Conservation (phyloP, 495 filamentous ascomycete species). For the Aspergillus carlsbadensis region DNA sequence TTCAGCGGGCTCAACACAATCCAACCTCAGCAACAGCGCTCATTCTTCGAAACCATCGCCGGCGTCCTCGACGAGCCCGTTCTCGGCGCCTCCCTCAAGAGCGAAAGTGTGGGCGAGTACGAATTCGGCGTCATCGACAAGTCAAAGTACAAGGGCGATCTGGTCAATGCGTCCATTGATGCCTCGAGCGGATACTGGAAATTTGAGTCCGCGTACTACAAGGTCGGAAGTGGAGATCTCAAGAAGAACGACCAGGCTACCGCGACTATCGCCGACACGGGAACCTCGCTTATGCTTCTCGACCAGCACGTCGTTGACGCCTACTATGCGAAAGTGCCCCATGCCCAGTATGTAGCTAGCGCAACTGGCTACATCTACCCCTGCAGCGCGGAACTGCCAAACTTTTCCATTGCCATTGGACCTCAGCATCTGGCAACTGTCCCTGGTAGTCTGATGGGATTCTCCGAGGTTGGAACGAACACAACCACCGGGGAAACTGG, state of each 20-base stretch:
- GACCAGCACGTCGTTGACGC: constrained; percentile 55
- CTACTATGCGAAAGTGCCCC: constrained; percentile 63
- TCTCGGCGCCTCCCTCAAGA: constrained; percentile 69
- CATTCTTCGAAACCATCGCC: constrained; percentile 79
- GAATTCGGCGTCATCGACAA: constrained; percentile 74
- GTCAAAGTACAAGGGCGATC: constrained; percentile 60
- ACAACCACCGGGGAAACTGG: constrained; percentile 36
- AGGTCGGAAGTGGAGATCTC: constrained; percentile 46
- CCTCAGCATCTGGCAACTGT: constrained; percentile 57
- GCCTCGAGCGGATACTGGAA: constrained; percentile 72
- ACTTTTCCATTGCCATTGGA: constrained; percentile 66
- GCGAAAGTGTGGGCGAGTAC: constrained; percentile 62
- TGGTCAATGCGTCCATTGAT: constrained; percentile 66
- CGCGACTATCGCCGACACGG: constrained; percentile 67
- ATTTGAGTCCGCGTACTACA: constrained; percentile 58
- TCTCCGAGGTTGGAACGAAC: constrained; percentile 53
- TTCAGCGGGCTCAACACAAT: constrained; percentile 77
- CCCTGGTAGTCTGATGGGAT: constrained; percentile 66
- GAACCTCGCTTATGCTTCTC: constrained; percentile 71
- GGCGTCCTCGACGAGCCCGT: constrained; percentile 62
- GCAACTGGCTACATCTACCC: constrained; percentile 66
- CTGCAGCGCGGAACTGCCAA: constrained; percentile 60
- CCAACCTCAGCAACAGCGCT: constrained; percentile 63
- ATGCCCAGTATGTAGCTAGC: constrained; percentile 46
- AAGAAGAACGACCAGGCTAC: constrained; percentile 29